Percentiles rank a stretch among this genome's conserved stretches.
These are phyloP conservation scores for Penicillium vulpinum DNA, from an alignment of 2,329 filamentous ascomycete genomes.

Conservation along the genomic window DNA sequence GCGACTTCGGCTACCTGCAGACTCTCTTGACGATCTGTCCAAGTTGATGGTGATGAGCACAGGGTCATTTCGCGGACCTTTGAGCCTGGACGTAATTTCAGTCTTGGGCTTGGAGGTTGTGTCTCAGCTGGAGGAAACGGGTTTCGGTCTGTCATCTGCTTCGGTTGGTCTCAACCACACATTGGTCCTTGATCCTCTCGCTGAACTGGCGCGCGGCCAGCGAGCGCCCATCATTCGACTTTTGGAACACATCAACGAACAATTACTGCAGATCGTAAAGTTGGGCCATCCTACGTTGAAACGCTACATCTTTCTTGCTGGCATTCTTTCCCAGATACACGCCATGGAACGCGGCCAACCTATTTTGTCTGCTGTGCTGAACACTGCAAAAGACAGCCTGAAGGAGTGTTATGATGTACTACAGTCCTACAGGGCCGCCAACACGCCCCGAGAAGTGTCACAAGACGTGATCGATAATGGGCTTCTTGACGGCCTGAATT, in stretches of 20 bases:
- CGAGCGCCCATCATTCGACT: conserved; percentile 19
- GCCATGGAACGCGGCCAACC: conserved; percentile 14
- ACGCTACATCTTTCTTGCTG: conserved; percentile 13
- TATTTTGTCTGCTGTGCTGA: conserved; percentile 10
- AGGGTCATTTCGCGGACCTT: conserved; percentile 22
- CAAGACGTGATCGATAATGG: not conserved
- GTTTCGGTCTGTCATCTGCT: not conserved
- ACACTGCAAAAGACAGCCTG: conserved; percentile 11
- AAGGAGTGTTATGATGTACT: conserved; percentile 11
- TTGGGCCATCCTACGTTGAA: conserved; percentile 14
- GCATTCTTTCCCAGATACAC: conserved; percentile 8
- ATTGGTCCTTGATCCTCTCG: conserved; percentile 7
- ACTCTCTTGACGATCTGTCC: conserved; percentile 14
- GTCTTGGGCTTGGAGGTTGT: conserved; percentile 23
- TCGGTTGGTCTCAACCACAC: not conserved
- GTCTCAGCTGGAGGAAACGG: conserved; percentile 26
- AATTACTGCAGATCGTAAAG: conserved; percentile 22
- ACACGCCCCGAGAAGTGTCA: not conserved
- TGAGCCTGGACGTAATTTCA: conserved; percentile 25
- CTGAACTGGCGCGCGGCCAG: conserved; percentile 11
- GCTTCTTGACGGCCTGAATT: not conserved
- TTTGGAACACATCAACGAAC: conserved; percentile 19
- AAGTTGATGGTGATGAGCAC: conserved; percentile 15
- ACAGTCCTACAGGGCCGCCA: conserved; percentile 1
- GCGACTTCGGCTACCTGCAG: conserved; percentile 9